Conservation (phyloP, 306 rosid species). For the Mimosa pudica region DNA sequence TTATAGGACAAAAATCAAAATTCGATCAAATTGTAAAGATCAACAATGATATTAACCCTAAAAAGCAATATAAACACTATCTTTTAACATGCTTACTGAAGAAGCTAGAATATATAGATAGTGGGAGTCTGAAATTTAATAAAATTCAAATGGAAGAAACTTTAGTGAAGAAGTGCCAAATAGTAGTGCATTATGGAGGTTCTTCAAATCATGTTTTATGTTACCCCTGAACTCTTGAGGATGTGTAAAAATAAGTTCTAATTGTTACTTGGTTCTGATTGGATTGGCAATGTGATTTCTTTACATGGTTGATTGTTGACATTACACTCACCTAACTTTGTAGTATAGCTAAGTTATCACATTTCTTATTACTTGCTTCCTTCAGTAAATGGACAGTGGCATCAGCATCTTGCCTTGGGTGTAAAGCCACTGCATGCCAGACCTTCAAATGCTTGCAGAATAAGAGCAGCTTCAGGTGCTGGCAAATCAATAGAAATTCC, state of each 20-base stretch:
- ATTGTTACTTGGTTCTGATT: slow-evolving; percentile 1
- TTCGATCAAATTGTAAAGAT: no score
- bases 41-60: background rate
- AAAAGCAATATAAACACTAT: background rate
- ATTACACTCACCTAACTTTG: slow-evolving; percentile 5
- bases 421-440: slow-evolving; percentile 50
- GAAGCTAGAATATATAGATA: background rate
- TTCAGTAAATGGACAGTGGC: slow-evolving; percentile 62
- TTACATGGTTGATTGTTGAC: slow-evolving; percentile 13
- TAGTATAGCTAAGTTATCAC: slow-evolving; percentile 3
- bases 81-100: background rate
- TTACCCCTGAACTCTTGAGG: slow-evolving; percentile 1
- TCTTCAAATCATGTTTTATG: slow-evolving; percentile 3
- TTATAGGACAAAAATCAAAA: no score
- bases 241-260: background rate
- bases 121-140: background rate
- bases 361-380: slow-evolving; percentile 22
- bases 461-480: slow-evolving; percentile 59
- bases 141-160: background rate
- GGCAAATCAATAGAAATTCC: slow-evolving; percentile 61
- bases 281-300: slow-evolving; percentile 26
- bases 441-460: slow-evolving; percentile 52
- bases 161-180: background rate
- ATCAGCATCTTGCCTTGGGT: slow-evolving; percentile 41
- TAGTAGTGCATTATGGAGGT: background rate